These are phyloP conservation scores for Trypanosoma boissoni DNA, from an alignment of 208 protist genomes.

Conservation along the genomic window DNA sequence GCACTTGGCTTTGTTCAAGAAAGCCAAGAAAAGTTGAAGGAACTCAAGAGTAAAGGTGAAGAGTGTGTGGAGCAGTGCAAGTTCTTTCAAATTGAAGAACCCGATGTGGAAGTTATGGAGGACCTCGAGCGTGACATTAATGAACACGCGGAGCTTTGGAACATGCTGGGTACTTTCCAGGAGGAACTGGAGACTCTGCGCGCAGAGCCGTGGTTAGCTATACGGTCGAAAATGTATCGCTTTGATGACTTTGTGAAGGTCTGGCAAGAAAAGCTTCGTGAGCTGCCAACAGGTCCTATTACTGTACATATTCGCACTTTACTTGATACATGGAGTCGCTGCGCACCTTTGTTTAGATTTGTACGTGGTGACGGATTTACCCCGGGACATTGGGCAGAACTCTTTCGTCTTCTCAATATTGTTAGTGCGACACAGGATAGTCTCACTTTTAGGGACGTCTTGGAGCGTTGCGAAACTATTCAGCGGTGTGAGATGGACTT, in stretches of 20 bases:
- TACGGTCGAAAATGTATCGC: slow-evolving; percentile 90
- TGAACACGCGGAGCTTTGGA: slow-evolving; percentile 86
- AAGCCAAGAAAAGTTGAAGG: slow-evolving; percentile 74
- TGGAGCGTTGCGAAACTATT: slow-evolving; percentile 75
- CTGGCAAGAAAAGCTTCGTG: slow-evolving; percentile 91
- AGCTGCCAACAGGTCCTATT: slow-evolving; percentile 70
- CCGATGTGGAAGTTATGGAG: slow-evolving; percentile 69
- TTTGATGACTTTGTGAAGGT: slow-evolving; percentile 94
- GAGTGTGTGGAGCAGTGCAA: slow-evolving; percentile 87
- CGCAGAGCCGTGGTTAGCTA: slow-evolving; percentile 92
- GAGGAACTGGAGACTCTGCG: slow-evolving; percentile 76
- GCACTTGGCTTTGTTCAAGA: slow-evolving; percentile 81
- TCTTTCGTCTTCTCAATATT: slow-evolving; percentile 90
- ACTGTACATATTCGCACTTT: slow-evolving; percentile 86
- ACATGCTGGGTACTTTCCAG: slow-evolving; percentile 82
- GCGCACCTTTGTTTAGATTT: slow-evolving; percentile 89
- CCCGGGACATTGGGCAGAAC: slow-evolving; percentile 92
- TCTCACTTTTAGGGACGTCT: slow-evolving; percentile 90
- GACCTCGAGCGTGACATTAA: slow-evolving; percentile 84
- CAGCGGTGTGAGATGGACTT: slow-evolving; percentile 76
- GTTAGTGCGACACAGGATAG: slow-evolving; percentile 80
- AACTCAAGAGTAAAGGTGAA: slow-evolving; percentile 57
- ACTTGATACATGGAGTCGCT: slow-evolving; percentile 82
- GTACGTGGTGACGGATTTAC: slow-evolving; percentile 96
- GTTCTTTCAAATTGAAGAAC: slow-evolving; percentile 91